Conservation (phyloP, 371 early-diverging fungal species). For the Haplosporangium sp. region DNA sequence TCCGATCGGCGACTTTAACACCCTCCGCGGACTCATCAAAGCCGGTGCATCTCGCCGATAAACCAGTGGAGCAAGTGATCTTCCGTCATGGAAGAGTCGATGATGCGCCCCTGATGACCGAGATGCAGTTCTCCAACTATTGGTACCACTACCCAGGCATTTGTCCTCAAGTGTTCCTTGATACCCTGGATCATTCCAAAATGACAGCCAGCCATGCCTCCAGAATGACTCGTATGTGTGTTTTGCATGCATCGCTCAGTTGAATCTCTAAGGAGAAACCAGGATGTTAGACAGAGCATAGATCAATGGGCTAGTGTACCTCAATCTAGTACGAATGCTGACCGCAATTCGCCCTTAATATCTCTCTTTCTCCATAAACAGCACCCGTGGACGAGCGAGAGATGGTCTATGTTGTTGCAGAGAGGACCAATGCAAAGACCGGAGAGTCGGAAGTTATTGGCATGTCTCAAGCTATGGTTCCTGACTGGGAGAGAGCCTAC, state of each 20-base stretch:
- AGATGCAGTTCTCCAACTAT: constrained; percentile 53
- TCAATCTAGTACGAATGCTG: background rate
- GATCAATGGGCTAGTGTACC: background rate
- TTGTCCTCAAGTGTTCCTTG: constrained; percentile 15
- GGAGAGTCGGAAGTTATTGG: constrained; percentile 32
- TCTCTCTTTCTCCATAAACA: constrained; percentile 8
- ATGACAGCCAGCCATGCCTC: constrained; percentile 32
- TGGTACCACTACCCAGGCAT: constrained; percentile 18
- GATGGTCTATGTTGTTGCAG: constrained; percentile 43
- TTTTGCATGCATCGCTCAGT: background rate
- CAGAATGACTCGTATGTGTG: constrained; percentile 40
- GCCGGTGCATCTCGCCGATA: background rate
- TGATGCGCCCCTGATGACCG: constrained; percentile 34
- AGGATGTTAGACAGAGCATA: background rate
- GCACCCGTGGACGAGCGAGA: constrained; percentile 36
- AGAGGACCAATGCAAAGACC: constrained; percentile 17
- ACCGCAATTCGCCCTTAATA: background rate
- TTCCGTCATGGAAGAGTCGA: constrained; percentile 47
- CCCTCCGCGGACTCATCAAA: constrained; percentile 5
- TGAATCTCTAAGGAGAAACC: background rate
- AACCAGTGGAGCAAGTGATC: constrained; percentile 9
- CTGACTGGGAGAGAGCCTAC: constrained; percentile 40
- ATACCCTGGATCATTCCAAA: constrained; percentile 16
- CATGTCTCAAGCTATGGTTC: constrained; percentile 45
- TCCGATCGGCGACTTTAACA: constrained; percentile 21